Conservation (phyloP, 495 filamentous ascomycete genomes). For the Pseudotulostoma volvatum region DNA sequence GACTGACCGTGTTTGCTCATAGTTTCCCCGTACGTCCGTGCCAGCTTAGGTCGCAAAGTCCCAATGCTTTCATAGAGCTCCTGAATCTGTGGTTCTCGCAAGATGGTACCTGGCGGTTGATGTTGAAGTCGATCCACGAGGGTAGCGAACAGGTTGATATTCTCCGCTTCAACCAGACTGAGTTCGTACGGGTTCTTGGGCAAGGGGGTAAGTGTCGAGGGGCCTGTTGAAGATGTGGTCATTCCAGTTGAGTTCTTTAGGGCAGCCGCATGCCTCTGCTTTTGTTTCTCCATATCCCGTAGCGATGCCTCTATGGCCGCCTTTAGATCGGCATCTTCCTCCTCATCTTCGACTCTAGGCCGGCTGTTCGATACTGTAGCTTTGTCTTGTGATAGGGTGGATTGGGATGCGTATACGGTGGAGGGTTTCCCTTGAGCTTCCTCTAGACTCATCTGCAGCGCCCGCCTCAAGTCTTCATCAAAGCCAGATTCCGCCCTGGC, state of each 20-base stretch:
- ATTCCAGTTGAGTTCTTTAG: slow-evolving; percentile 48
- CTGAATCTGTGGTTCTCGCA: slow-evolving; percentile 92
- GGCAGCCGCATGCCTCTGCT: slow-evolving; percentile 67
- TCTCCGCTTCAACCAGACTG: slow-evolving; percentile 84
- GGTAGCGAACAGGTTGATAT: slow-evolving; percentile 91
- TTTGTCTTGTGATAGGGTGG: slow-evolving; percentile 21
- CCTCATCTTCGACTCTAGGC: slow-evolving; percentile 35
- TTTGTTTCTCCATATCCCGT: slow-evolving; percentile 95
- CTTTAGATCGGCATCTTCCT: slow-evolving; percentile 85
- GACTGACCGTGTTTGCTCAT: slow-evolving; percentile 95
- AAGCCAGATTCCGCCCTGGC: slow-evolving; percentile 76
- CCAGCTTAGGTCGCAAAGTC: slow-evolving; percentile 76
- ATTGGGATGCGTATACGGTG: slow-evolving; percentile 52
- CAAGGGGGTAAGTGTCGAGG: slow-evolving; percentile 23
- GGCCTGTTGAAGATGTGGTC: slow-evolving; percentile 13
- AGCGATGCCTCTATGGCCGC: slow-evolving; percentile 95
- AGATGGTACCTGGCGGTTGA: slow-evolving; percentile 85
- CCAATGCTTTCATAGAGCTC: slow-evolving; percentile 97
- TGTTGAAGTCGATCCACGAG: slow-evolving; percentile 89
- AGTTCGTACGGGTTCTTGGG: slow-evolving; percentile 90
- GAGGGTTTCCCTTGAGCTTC: slow-evolving; percentile 66
- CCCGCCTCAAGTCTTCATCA: slow-evolving; percentile 86
- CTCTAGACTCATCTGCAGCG: slow-evolving; percentile 90
- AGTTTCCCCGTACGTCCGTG: slow-evolving; percentile 91
- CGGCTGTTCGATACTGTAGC: slow-evolving; percentile 4